Conservation (phyloP, 805 yeast species). For the Barnettozyma siamensis region DNA sequence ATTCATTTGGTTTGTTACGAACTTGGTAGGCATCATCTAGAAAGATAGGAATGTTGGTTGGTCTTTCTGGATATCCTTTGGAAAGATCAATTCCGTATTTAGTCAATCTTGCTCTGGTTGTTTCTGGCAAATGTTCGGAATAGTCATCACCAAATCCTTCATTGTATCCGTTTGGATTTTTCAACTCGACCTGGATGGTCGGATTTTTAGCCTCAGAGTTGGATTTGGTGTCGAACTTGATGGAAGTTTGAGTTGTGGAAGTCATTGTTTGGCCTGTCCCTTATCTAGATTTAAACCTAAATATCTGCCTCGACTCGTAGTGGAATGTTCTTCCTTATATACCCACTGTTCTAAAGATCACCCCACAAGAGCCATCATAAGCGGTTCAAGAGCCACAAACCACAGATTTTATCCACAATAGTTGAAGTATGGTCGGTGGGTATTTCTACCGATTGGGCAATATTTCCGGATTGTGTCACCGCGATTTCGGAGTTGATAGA, state of each 20-base stretch:
- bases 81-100: constrained; percentile 32
- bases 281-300: no score
- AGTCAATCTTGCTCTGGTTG: constrained; percentile 25
- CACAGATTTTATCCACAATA: no score
- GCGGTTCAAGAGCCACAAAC: no score
- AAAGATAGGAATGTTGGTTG: constrained; percentile 33
- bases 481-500: no score
- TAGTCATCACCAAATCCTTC: constrained; percentile 10
- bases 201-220: background rate
- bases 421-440: no score
- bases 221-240: no score
- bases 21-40: constrained; percentile 36
- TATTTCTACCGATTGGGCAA: background rate
- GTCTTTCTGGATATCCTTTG: constrained; percentile 35
- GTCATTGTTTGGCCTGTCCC: no score
- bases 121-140: constrained; percentile 16
- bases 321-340: no score
- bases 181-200: constrained; percentile 6
- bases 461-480: background rate
- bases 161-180: constrained; percentile 9
- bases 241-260: background rate
- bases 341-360: no score
- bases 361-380: no score
- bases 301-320: no score
- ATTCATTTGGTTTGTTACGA: constrained; percentile 29